Evolutionary conservation across 345 rosid genomes (phyloP).

Genomic region (Aquilaria sinensis): DNA sequence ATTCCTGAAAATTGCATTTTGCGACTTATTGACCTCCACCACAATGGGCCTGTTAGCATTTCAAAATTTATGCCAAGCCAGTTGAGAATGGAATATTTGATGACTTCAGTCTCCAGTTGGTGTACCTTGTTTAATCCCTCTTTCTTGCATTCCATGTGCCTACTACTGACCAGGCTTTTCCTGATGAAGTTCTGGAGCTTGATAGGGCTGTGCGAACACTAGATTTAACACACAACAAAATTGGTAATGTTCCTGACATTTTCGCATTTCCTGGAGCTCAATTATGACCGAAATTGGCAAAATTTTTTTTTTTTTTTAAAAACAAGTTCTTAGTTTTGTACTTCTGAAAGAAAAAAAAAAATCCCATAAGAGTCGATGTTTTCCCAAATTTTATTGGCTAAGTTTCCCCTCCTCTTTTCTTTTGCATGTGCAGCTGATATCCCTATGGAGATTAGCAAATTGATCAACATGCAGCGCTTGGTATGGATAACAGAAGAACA

Average conservation of each 20-base stretch:
- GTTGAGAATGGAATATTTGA: too few relatives aligned
- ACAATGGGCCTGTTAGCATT: too few relatives aligned
- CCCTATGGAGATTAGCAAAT: constrained; percentile 72
- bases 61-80: too few relatives aligned
- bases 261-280: neutral
- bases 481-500: constrained; percentile 27
- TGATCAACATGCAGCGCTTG: constrained; percentile 86
- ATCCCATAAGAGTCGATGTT: too few relatives aligned
- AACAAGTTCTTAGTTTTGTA: too few relatives aligned
- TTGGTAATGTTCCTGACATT: constrained; percentile 40
- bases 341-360: too few relatives aligned
- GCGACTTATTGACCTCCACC: too few relatives aligned
- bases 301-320: too few relatives aligned
- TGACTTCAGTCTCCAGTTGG: too few relatives aligned
- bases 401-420: constrained; percentile 5
- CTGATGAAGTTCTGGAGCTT: constrained; percentile 69
- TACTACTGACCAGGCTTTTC: constrained; percentile 63
- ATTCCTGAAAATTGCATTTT: too few relatives aligned
- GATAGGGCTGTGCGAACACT: constrained; percentile 79
- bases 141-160: neutral
- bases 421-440: constrained; percentile 75
- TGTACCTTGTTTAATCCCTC: neutral
- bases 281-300: too few relatives aligned
- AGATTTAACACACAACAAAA: constrained; percentile 78
- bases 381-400: neutral